Base-by-base conservation (phyloP, 306 rosid genomes). In the Cucurbita maxima region DNA sequence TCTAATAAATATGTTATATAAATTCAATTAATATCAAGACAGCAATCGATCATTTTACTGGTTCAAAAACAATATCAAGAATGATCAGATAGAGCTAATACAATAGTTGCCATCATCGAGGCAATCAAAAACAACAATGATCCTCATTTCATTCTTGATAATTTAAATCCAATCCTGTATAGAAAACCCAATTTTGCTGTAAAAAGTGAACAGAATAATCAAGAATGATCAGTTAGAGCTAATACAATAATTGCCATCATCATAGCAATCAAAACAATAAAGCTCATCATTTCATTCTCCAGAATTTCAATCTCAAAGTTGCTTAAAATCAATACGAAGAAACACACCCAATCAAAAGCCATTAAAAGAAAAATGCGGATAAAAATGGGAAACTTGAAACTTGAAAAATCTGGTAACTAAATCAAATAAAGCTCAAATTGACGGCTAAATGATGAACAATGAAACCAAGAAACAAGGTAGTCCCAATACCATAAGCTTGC, bases 1-100 rank as follows among this genome's bases (percentile, higher is more conserved):
- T 30, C 34, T 30, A 2, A 30, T 2, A 30, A 30, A 1, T 1
- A 0, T 30, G 34, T 30, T 30, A 30, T 30, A 30, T 30, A 30
- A 30, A 30, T 30, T 30, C 3, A 30, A 30, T 30, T 30, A 30
- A 30, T 30, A 2, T 30, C 34, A 30, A 30, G 34, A 30, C 34
- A 3, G 34, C 34, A 30, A 30, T 2, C 34, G 4, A 30, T 0
- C 34, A 30, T 2, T 3, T 30, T 3, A 2, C 3, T 30, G 3
- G 13, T 8, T 1, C 2, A 4, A 14, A 50, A 50, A 13, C 1
- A 19, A 11, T 57, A 58, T 58, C n/a, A 59, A 59, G 67, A 60
- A 60, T 60, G 67, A 60, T 60, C 67, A 60, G 67, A 36, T 60
- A 60, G 67, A 60, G 67, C 67, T 60, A 60, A 60, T 60, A 60